Evolutionary conservation across 306 rosid species (phyloP).

Genomic region (Dryas alaskensis): DNA sequence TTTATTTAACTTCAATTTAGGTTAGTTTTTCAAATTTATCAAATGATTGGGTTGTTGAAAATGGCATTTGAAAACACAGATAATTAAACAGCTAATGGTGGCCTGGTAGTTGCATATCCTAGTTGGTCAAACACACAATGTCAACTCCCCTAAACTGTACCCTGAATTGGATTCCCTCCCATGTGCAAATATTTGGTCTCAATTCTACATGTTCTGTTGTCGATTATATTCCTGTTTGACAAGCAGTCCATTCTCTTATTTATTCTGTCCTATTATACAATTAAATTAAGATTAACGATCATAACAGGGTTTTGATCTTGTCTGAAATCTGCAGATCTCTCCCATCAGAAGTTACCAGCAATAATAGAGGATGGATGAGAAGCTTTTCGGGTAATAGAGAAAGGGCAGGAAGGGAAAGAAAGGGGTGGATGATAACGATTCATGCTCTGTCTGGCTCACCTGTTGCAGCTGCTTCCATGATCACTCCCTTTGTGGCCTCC

Average conservation of each 20-base stretch:
- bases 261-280: not conserved
- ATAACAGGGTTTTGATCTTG: not conserved
- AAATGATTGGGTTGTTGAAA: not conserved
- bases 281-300: not conserved
- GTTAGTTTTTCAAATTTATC: too few relatives aligned
- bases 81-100: not conserved
- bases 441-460: conserved; percentile 94
- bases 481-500: conserved; percentile 92
- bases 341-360: conserved; percentile 54
- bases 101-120: conserved; percentile 17
- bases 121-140: conserved; percentile 47
- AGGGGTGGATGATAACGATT: conserved; percentile 89
- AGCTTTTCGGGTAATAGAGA: conserved; percentile 52
- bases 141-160: conserved; percentile 37
- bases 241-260: not conserved
- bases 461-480: conserved; percentile 82
- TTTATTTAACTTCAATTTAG: too few relatives aligned
- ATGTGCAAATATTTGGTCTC: conserved; percentile 38
- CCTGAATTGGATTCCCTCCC: conserved; percentile 47
- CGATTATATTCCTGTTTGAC: conserved; percentile 12
- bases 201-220: conserved; percentile 12
- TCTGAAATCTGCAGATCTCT: conserved; percentile 42
- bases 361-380: conserved; percentile 58
- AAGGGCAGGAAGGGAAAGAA: conserved; percentile 67
- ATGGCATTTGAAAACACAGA: not conserved